Evolutionary conservation across 306 rosid species (phyloP).

Genomic region (Trichosanthes truncata): DNA sequence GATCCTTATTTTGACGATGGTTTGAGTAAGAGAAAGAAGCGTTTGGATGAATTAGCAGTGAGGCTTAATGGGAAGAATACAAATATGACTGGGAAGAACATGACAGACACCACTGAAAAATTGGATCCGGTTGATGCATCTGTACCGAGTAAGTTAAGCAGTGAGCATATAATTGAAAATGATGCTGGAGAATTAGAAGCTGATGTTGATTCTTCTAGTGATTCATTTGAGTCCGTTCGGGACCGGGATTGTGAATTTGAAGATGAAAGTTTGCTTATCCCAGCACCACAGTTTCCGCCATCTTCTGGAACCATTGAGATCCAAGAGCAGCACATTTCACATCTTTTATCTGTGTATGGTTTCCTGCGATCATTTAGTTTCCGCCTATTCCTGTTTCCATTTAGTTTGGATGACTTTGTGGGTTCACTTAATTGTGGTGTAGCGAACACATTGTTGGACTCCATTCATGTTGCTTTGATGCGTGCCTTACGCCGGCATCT

Average conservation of each 20-base stretch:
- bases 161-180: slow-evolving; percentile 16
- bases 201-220: slow-evolving; percentile 35
- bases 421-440: slow-evolving; percentile 60
- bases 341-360: slow-evolving; percentile 72
- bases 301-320: slow-evolving; percentile 80
- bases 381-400: slow-evolving; percentile 55
- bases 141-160: slow-evolving; percentile 22
- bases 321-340: slow-evolving; percentile 63
- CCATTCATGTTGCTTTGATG: slow-evolving; percentile 73
- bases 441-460: slow-evolving; percentile 53
- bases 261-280: slow-evolving; percentile 23
- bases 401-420: slow-evolving; percentile 81
- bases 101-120: slow-evolving; percentile 5
- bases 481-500: slow-evolving; percentile 57
- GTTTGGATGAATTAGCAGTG: slow-evolving; percentile 32
- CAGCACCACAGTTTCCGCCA: slow-evolving; percentile 42
- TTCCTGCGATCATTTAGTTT: slow-evolving; percentile 71
- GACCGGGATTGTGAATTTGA: slow-evolving; percentile 26
- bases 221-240: slow-evolving; percentile 19
- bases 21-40: slow-evolving; percentile 30
- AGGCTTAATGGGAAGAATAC: slow-evolving; percentile 8
- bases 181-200: slow-evolving; percentile 24
- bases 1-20: slow-evolving; percentile 30
- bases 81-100: slow-evolving; percentile 10
- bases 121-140: slow-evolving; percentile 21